Conservation (phyloP, 2,329 filamentous ascomycete genomes). For the Pleoardoris graminearum region DNA sequence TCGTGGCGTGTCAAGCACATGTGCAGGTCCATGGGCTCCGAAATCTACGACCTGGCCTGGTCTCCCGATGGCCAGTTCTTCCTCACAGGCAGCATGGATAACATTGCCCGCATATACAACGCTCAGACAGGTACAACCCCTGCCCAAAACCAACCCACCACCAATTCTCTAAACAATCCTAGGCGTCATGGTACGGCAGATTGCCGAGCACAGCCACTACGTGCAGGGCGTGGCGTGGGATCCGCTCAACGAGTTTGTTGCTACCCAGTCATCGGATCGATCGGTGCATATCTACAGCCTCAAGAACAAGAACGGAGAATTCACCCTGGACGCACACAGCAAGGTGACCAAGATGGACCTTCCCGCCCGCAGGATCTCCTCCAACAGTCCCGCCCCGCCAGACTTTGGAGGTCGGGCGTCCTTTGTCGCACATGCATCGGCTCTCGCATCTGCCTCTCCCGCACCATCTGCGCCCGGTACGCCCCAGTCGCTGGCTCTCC, state of each 20-base stretch:
- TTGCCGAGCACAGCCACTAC: slow-evolving; percentile 96
- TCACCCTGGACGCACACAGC: slow-evolving; percentile 76
- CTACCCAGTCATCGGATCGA: slow-evolving; percentile 95
- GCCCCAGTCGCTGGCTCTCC: slow-evolving; percentile 82
- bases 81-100: slow-evolving; percentile 99
- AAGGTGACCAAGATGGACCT: slow-evolving; percentile 91
- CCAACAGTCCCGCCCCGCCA: slow-evolving; percentile 87
- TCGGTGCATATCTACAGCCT: slow-evolving; percentile 97
- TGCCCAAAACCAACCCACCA: slow-evolving; percentile 11
- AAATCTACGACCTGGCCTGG: slow-evolving; percentile 98
- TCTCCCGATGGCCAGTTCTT: slow-evolving; percentile 96
- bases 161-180: slow-evolving; percentile 17
- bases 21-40: slow-evolving; percentile 91
- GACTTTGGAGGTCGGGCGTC: slow-evolving; percentile 72
- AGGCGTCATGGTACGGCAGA: slow-evolving; percentile 70
- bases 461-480: slow-evolving; percentile 90
- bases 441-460: slow-evolving; percentile 70
- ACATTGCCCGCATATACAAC: slow-evolving; percentile 95
- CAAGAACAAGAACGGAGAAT: slow-evolving; percentile 94
- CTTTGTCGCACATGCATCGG: slow-evolving; percentile 60
- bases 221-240: slow-evolving; percentile 99
- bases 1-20: slow-evolving; percentile 97
- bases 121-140: slow-evolving; percentile 73
- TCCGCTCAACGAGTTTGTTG: slow-evolving; percentile 95
- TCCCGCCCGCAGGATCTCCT: slow-evolving; percentile 86